Percentiles rank a stretch among this genome's conserved stretches.
Conservation (phyloP, 345 rosid species). For the Sonneratia alba region DNA sequence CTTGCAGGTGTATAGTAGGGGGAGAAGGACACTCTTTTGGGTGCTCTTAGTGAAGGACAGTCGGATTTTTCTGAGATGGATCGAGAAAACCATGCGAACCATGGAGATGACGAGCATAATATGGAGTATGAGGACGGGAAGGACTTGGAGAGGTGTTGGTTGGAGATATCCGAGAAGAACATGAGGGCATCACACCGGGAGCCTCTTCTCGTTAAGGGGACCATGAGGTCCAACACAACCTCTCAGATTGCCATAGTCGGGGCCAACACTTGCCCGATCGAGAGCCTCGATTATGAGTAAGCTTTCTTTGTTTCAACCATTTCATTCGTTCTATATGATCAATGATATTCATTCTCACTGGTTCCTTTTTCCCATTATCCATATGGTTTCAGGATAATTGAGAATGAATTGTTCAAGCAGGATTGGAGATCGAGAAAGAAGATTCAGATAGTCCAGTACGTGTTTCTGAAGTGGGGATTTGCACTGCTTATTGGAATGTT, state of each 20-base stretch:
- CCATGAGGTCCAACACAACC: slow-evolving; percentile 26
- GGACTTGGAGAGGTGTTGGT: slow-evolving; percentile 17
- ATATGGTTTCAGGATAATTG: slow-evolving; percentile 22
- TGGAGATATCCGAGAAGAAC: slow-evolving; percentile 14
- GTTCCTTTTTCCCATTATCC: neutral
- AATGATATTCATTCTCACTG: neutral
- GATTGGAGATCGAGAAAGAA: slow-evolving; percentile 38
- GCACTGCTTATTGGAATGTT: slow-evolving; percentile 23
- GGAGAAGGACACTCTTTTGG: neutral
- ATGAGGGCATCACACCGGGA: slow-evolving; percentile 12
- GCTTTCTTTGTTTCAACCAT: neutral
- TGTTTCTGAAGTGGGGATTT: slow-evolving; percentile 34
- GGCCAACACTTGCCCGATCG: slow-evolving; percentile 32
- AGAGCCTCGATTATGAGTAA: slow-evolving; percentile 51
- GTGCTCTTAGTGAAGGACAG: neutral
- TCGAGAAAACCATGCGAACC: slow-evolving; percentile 7
- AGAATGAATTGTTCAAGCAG: slow-evolving; percentile 37
- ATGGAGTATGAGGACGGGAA: slow-evolving; percentile 22
- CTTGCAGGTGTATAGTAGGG: neutral
- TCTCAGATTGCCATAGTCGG: slow-evolving; percentile 46
- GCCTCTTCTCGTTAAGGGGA: slow-evolving; percentile 27
- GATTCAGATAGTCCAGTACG: slow-evolving; percentile 31
- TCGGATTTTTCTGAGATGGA: slow-evolving; percentile 10
- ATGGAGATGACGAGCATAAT: slow-evolving; percentile 16
- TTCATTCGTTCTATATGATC: neutral